Conservation (phyloP, 2,329 filamentous ascomycete species). For the Fusarium marasasianum region DNA sequence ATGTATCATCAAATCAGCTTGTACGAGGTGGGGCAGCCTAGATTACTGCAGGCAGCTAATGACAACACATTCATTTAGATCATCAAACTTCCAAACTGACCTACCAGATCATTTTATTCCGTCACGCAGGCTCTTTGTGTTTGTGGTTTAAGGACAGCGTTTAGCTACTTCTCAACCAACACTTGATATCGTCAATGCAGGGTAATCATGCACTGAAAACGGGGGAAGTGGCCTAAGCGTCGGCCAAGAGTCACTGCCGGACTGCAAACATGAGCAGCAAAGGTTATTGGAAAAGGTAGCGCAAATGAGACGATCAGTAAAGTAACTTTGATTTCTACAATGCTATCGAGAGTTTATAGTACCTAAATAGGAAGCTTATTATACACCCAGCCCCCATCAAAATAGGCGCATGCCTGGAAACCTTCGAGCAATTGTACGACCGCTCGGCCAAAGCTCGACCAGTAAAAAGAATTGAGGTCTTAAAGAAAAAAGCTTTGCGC, state of each 20-base stretch:
- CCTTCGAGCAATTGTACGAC: rapidly evolving
- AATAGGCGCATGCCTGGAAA: not conserved
- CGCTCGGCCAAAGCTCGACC: not conserved
- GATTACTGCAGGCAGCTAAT: too few species aligned
- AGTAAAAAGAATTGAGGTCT: not conserved
- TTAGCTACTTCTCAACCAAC: not conserved
- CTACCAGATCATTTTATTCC: rapidly evolving
- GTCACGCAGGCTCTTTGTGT: rapidly evolving
- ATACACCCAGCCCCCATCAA: rapidly evolving
- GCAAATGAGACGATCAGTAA: not conserved
- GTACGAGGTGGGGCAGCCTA: too few species aligned
- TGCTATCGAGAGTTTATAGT: rapidly evolving
- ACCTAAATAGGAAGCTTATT: rapidly evolving
- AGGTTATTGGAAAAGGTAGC: not conserved
- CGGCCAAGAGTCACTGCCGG: not conserved
- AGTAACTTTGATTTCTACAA: rapidly evolving
- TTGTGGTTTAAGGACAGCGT: too few species aligned
- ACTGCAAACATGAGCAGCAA: not conserved
- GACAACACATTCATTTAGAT: too few species aligned
- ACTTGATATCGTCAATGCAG: rapidly evolving
- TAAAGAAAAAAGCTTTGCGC: rapidly evolving
- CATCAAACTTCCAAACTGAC: rapidly evolving
- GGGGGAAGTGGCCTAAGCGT: not conserved
- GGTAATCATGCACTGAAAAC: too few species aligned
- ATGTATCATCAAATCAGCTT: rapidly evolving